These are phyloP conservation scores for Aspergillus pseudonomiae DNA, from an alignment of 2,329 filamentous ascomycete genomes.

Conservation along the genomic window DNA sequence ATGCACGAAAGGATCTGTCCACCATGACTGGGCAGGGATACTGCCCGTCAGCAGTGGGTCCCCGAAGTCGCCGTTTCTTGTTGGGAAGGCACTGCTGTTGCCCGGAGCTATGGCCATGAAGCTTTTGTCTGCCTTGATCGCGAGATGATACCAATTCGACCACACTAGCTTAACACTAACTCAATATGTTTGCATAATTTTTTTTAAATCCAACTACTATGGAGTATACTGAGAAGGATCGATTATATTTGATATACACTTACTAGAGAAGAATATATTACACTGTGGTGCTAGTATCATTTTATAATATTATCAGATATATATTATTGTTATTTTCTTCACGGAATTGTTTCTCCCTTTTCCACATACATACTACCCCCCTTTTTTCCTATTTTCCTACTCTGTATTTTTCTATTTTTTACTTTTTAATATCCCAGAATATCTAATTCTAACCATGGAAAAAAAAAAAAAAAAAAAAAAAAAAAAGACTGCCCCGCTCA, in stretches of 20 bases:
- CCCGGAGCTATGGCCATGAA: slow-evolving; percentile 3
- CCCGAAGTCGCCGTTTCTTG: slow-evolving; percentile 10
- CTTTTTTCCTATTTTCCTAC: neutral
- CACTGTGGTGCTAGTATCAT: neutral
- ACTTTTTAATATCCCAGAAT: neutral
- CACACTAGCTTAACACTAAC: slow-evolving; percentile 11
- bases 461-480: neutral
- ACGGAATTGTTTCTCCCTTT: neutral
- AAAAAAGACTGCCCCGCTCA: slow-evolving; percentile 9
- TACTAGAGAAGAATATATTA: neutral
- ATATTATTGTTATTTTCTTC: neutral
- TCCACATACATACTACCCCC: neutral
- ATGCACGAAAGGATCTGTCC: slow-evolving; percentile 24
- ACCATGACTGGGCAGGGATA: neutral
- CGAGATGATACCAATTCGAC: slow-evolving; percentile 6
- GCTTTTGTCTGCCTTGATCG: slow-evolving; percentile 12
- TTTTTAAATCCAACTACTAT: neutral
- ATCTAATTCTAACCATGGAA: neutral
- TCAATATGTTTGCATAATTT: neutral
- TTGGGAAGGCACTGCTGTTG: slow-evolving; percentile 5
- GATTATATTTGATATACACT: neutral
- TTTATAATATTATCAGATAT: neutral
- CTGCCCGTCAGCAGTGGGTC: slow-evolving; percentile 7
- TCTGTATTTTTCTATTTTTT: neutral
- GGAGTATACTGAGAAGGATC: neutral